Conservation (phyloP, 2,329 filamentous ascomycete species). For the Hirsutella thompsonii region DNA sequence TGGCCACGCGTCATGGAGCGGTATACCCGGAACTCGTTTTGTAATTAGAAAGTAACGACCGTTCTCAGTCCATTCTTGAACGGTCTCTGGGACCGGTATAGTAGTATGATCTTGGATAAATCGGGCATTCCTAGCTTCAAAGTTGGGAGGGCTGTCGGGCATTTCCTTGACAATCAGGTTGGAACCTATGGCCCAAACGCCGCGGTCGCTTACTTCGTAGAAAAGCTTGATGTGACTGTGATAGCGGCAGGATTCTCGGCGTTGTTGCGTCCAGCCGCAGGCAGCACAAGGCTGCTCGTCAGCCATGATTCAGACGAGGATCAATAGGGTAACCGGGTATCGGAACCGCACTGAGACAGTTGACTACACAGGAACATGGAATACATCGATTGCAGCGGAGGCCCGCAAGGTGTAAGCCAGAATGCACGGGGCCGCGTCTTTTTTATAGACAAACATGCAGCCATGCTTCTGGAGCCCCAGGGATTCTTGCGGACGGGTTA, state of each 20-base stretch:
- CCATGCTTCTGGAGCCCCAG: too few relatives aligned
- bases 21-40: slow-evolving; percentile 5
- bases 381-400: not conserved
- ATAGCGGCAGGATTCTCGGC: slow-evolving; percentile 5
- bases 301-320: not conserved
- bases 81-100: slow-evolving; percentile 5
- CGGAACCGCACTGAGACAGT: not conserved
- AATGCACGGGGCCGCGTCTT: not conserved
- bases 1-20: slow-evolving; percentile 6
- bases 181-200: slow-evolving; percentile 17
- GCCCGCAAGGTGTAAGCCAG: not conserved
- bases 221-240: slow-evolving; percentile 9
- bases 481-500: too few relatives aligned
- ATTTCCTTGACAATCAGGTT: slow-evolving; percentile 16
- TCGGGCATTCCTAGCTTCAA: slow-evolving; percentile 5
- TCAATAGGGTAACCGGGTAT: not conserved
- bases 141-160: slow-evolving; percentile 4
- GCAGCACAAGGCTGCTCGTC: slow-evolving; percentile 3
- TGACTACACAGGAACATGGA: not conserved
- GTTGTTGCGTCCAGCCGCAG: slow-evolving; percentile 6
- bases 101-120: slow-evolving; percentile 6
- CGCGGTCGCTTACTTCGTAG: slow-evolving; percentile 13
- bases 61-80: slow-evolving; percentile 6
- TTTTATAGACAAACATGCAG: not conserved
- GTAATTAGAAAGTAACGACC: slow-evolving; percentile 6